A percentile compares a stretch with the other conserved stretches of the same genome.
Conservation (phyloP, 129 eudicot genomes). For the Artemisia argyi region DNA sequence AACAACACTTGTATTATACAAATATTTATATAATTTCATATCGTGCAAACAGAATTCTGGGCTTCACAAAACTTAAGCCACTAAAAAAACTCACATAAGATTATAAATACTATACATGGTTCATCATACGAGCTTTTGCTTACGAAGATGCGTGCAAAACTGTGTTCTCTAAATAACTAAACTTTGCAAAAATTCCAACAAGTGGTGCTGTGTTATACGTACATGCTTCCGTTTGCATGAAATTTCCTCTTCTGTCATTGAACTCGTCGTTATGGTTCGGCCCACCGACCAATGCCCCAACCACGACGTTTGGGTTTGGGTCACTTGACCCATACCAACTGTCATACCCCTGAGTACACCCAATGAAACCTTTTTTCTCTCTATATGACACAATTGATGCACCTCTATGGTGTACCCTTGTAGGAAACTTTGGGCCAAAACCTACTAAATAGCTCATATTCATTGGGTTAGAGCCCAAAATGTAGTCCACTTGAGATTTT, state of each 20-base stretch:
- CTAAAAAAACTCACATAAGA: constrained; percentile 17
- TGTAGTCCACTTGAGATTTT: constrained; percentile 74
- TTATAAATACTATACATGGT: constrained; percentile 14
- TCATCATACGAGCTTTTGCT: constrained; percentile 13
- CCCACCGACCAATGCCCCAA: constrained; percentile 86
- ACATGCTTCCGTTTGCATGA: constrained; percentile 80
- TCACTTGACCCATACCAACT: constrained; percentile 48
- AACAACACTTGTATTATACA: not conserved
- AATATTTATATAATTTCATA: not conserved
- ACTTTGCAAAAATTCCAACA: constrained; percentile 78
- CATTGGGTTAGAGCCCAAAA: constrained; percentile 75
- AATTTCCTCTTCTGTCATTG: constrained; percentile 55
- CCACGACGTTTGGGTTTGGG: constrained; percentile 65
- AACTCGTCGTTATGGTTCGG: constrained; percentile 58
- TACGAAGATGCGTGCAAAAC: constrained; percentile 35
- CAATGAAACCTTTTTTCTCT: constrained; percentile 66
- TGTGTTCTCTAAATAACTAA: constrained; percentile 35
- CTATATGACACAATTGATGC: constrained; percentile 59
- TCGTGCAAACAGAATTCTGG: not conserved
- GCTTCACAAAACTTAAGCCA: constrained; percentile 19
- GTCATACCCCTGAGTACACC: constrained; percentile 83
- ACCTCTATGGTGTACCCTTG: constrained; percentile 80
- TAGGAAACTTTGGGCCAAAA: constrained; percentile 56
- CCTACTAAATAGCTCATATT: constrained; percentile 83
- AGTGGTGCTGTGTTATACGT: constrained; percentile 78